Percentiles rank a stretch among this genome's conserved stretches.
These are phyloP conservation scores for Phlegmacium glaucopus DNA, from an alignment of 768 basidiomycete genomes.

Conservation along the genomic window DNA sequence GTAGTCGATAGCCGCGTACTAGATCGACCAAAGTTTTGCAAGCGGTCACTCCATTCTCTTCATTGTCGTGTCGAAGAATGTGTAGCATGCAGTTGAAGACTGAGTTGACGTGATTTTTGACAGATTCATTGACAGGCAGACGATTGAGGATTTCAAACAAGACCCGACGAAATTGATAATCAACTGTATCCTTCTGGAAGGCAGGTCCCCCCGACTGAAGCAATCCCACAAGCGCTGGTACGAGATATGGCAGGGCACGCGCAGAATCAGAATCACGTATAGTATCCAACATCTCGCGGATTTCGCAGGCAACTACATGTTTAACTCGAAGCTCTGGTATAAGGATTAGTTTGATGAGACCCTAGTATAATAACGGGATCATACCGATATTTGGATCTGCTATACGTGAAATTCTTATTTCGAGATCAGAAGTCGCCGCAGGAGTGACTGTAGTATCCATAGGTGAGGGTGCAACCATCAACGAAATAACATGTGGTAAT, in stretches of 20 bases:
- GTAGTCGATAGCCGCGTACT: slow-evolving; percentile 68
- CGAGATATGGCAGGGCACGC: slow-evolving; percentile 67
- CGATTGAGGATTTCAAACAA: slow-evolving; percentile 89
- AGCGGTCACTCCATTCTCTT: slow-evolving; percentile 87
- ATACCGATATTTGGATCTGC: slow-evolving; percentile 73
- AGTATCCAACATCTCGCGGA: slow-evolving; percentile 79
- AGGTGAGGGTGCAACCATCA: slow-evolving; percentile 30
- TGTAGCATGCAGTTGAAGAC: slow-evolving; percentile 83
- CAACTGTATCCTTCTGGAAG: slow-evolving; percentile 61
- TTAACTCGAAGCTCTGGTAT: slow-evolving; percentile 66
- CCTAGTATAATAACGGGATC: slow-evolving; percentile 11
- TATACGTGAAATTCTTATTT: slow-evolving; percentile 67
- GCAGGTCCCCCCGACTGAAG: slow-evolving; percentile 66
- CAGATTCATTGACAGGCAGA: slow-evolving; percentile 75
- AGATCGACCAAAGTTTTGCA: slow-evolving; percentile 93
- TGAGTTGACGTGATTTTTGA: slow-evolving; percentile 60
- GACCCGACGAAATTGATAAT: slow-evolving; percentile 82
- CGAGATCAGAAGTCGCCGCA: slow-evolving; percentile 53
- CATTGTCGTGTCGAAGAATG: slow-evolving; percentile 85
- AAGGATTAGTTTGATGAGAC: background rate
- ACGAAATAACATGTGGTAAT: slow-evolving; percentile 8
- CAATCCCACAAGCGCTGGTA: slow-evolving; percentile 70
- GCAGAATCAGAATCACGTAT: slow-evolving; percentile 71
- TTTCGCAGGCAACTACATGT: slow-evolving; percentile 67
- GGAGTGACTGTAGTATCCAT: slow-evolving; percentile 33